phyloP scores from a whole-genome alignment of 176 grass and related monocot genomes.

The Musa itinerans region DNA sequence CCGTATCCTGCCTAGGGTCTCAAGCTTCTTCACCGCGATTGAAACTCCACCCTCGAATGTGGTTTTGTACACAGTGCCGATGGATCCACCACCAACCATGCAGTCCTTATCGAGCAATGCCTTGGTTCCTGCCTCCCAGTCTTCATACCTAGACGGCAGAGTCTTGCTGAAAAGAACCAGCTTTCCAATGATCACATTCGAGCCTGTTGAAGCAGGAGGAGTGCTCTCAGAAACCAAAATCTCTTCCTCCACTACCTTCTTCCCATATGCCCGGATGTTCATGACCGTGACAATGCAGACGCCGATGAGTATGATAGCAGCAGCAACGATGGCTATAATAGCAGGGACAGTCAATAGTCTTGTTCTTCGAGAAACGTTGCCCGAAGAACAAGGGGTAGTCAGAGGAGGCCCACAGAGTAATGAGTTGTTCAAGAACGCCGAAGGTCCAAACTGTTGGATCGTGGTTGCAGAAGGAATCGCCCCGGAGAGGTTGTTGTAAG shows the following conservation, averaged over 20 bases:
- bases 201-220: slow-evolving; percentile 29
- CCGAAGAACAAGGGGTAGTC: slow-evolving; percentile 33
- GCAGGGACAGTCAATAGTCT: slow-evolving; percentile 34
- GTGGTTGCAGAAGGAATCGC: slow-evolving; percentile 45
- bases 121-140: slow-evolving; percentile 89
- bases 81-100: slow-evolving; percentile 75
- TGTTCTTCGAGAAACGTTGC: slow-evolving; percentile 2
- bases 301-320: slow-evolving; percentile 65
- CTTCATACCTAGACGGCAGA: slow-evolving; percentile 85
- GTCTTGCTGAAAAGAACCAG: slow-evolving; percentile 97
- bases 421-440: slow-evolving; percentile 50
- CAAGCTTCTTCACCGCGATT: slow-evolving; percentile 92
- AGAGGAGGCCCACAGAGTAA: slow-evolving; percentile 65
- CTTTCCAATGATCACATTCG: slow-evolving; percentile 63
- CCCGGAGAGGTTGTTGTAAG: slow-evolving; percentile 70
- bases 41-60: slow-evolving; percentile 66
- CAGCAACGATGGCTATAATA: slow-evolving; percentile 84
- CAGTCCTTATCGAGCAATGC: slow-evolving; percentile 87
- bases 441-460: slow-evolving; percentile 44
- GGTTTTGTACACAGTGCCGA: slow-evolving; percentile 85
- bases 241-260: slow-evolving; percentile 47
- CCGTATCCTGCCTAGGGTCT: slow-evolving; percentile 62
- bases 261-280: slow-evolving; percentile 59
- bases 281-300: slow-evolving; percentile 71
- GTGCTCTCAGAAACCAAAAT: slow-evolving; percentile 78